Base-by-base conservation (phyloP, 139 green algal species). In the Marvania coccoides region DNA sequence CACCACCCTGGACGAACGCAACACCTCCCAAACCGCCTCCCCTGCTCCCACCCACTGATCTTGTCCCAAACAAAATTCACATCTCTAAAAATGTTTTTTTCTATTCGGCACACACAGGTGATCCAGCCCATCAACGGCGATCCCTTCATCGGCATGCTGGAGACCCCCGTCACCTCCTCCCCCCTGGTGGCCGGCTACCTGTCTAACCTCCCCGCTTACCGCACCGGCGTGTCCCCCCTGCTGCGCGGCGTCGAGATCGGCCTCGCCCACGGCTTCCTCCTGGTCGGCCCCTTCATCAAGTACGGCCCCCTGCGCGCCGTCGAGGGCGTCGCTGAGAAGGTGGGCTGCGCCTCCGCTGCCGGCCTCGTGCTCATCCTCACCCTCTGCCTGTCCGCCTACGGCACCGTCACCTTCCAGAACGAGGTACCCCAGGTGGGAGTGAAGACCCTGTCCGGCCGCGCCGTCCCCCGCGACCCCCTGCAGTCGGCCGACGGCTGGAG, bases 211-310 rank as follows among this genome's bases (percentile, higher is more conserved):
- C 94, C 94, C 58, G 94, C 91, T 36, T 98, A 99, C 86, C 84
- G 92, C 54, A 80, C 84, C 53, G 86, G 85, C 38, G 94, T 99
- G 37, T 83, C 87, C 33, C 94, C 94, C 31, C 71, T 97, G 42
- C 79, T 98, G 51, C 87, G 94, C 51, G 94, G 94, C 56, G 91
- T 98, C 10, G 94, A 99, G 85, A 90, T 99, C 58, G 94, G 94
- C 61, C 85, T 99, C 13, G 91, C 89, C 1, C 94, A 99, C 81
- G 94, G 94, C 68, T 94, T 96, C 74, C 72, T 98, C 24, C 67
- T 98, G 28, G 79, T 85, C 46, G 94, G 94, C 54, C 94, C 94
- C 63, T 99, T 99, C 90, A 96, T 97, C 86, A 96, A 95, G 89
- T 81, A 94, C 31, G 90, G 90, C 35, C 90, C 90, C 23, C 84